Conservation (phyloP, 2,329 filamentous ascomycete species). For the Cadophora gregata region DNA sequence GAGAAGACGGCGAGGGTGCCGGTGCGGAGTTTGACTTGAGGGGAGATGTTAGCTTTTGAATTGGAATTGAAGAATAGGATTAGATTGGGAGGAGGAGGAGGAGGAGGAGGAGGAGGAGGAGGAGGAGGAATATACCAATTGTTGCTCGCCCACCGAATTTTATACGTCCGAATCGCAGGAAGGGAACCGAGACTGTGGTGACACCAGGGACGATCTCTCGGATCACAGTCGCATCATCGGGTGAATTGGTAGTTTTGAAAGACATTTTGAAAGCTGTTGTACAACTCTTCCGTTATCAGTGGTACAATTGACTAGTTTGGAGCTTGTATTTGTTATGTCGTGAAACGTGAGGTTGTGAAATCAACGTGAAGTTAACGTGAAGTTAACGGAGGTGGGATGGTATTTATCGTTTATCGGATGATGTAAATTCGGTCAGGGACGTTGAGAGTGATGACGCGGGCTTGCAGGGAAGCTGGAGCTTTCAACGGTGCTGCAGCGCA, state of each 20-base stretch:
- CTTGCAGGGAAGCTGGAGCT: constrained; percentile 1
- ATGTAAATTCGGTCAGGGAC: too few relatives aligned
- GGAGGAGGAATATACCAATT: constrained; percentile 63
- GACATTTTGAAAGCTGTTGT: constrained; percentile 65
- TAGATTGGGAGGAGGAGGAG: neutral
- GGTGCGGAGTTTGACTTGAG: constrained; percentile 74
- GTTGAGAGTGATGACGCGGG: neutral
- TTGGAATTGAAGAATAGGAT: neutral
- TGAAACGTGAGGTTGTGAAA: constrained; percentile 2
- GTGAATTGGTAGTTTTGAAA: constrained; percentile 67
- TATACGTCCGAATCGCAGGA: constrained; percentile 77
- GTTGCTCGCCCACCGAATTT: constrained; percentile 89
- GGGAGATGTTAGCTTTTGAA: constrained; percentile 14
- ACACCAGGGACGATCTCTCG: constrained; percentile 82
- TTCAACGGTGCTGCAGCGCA: constrained; percentile 2
- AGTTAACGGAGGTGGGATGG: neutral
- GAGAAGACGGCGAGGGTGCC: constrained; percentile 89
- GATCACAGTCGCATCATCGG: constrained; percentile 87
- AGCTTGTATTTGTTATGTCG: neutral
- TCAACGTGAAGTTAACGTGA: neutral
- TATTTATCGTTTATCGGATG: constrained; percentile 10
- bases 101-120: neutral
- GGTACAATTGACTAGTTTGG: neutral
- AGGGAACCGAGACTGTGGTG: constrained; percentile 81
- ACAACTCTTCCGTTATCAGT: neutral